These are phyloP conservation scores for Polytolypa hystricis DNA, from an alignment of 2,329 filamentous ascomycete genomes.

Conservation along the genomic window DNA sequence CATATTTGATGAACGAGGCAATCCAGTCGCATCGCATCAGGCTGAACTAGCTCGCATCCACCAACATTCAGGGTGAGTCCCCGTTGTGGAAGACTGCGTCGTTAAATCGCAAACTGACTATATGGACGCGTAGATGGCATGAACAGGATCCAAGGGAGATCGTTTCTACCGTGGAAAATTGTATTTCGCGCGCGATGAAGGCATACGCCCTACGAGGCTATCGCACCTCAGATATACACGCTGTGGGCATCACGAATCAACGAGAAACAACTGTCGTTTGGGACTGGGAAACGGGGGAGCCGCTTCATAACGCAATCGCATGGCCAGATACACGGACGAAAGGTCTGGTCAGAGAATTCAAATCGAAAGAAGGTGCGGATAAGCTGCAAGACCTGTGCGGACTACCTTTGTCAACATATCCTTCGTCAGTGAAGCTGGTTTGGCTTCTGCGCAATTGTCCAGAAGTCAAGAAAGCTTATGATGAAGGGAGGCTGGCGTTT, in stretches of 20 bases:
- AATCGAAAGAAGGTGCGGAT: slow-evolving; percentile 55
- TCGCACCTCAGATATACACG: slow-evolving; percentile 55
- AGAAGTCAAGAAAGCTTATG: slow-evolving; percentile 61
- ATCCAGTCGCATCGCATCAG: slow-evolving; percentile 72
- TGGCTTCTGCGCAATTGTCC: slow-evolving; percentile 69
- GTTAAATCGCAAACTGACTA: slow-evolving; percentile 2
- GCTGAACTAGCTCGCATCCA: slow-evolving; percentile 79
- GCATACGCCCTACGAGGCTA: slow-evolving; percentile 62
- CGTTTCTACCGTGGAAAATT: slow-evolving; percentile 61
- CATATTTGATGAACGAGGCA: slow-evolving; percentile 72
- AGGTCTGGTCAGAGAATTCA: slow-evolving; percentile 65
- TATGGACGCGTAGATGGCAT: slow-evolving; percentile 56
- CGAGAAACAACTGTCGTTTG: slow-evolving; percentile 79
- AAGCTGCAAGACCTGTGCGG: slow-evolving; percentile 61
- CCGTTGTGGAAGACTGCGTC: background rate
- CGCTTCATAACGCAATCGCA: slow-evolving; percentile 73
- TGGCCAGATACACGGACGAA: slow-evolving; percentile 82
- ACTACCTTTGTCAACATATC: slow-evolving; percentile 77
- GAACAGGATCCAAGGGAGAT: slow-evolving; percentile 77
- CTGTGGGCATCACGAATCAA: slow-evolving; percentile 81
- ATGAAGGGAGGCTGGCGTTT: slow-evolving; percentile 64
- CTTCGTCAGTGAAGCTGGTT: slow-evolving; percentile 70
- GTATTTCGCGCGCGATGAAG: slow-evolving; percentile 65
- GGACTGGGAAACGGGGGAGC: slow-evolving; percentile 69
- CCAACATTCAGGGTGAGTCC: slow-evolving; percentile 66